Base-by-base conservation (phyloP, 2,329 filamentous ascomycete species). In the Botryotinia globosa region DNA sequence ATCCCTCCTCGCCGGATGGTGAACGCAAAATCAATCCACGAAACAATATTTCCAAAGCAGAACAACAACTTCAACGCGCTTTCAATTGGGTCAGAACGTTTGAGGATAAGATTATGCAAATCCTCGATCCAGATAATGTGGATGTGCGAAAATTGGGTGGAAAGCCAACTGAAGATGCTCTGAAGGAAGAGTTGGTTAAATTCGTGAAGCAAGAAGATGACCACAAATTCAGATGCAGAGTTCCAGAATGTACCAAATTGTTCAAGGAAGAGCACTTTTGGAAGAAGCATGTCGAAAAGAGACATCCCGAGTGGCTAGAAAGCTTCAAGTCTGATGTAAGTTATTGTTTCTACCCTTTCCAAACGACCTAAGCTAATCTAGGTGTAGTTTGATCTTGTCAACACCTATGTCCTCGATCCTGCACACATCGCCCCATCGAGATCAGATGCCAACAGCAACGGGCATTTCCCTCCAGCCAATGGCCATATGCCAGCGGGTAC, bases 1-100 rank as follows among this genome's bases (percentile, higher is more conserved):
- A 90, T 62, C 88, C 88, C 56, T 87, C 87, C 44, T 89, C 90
- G 2, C 89, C 91, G 10, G 86, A 88, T 9, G 88, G 87, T 9
- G 92, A 96, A 74, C 92, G 92, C 79, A 94, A 93, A 78, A 90
- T 91, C 75, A 87, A 89, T 72, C 64, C 45, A 5, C 77, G 79
- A 48, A 78, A 74, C 62, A 90, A 88, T 73, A 87, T 87, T 37
- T 90, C 87, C 68, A 97, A 97, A 84, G 90, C 90, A 7, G 94
- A 97, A 79, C 94, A 97, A 81, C 96, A 98, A 81, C 88, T 98
- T 22, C 92, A 97, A 79, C 91, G 94, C 73, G 96, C 96, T 0
- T 98, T 94, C 84, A 99, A 98, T 80, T 99, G 97, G 96, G 97
- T 99, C 74, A 97, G 92, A 85, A 98, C 96, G 0, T 99, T 97